Conservation (phyloP, 176 grass and related monocot species). For the Pontederia crassipes region DNA sequence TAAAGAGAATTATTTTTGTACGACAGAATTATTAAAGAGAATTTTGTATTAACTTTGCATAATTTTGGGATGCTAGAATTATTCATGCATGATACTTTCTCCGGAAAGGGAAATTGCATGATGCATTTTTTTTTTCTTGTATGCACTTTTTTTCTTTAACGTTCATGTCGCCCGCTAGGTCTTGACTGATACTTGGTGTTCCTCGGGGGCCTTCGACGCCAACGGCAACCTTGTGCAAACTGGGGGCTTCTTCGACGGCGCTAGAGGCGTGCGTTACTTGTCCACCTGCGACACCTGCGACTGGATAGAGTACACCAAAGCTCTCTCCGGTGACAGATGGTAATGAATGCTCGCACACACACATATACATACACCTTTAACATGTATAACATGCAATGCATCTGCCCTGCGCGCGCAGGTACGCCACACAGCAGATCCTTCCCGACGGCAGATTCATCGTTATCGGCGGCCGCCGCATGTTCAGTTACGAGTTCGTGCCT, state of each 20-base stretch:
- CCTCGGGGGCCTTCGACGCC: conserved; percentile 58
- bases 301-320: conserved; percentile 42
- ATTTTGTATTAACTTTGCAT: no score
- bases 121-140: no score
- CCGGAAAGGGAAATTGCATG: no score
- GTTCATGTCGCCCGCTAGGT: conserved; percentile 1
- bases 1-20: no score
- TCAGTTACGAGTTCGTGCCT: conserved; percentile 77
- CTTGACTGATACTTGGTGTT: conserved; percentile 78
- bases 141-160: no score
- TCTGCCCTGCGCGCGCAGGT: not conserved
- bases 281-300: conserved; percentile 23
- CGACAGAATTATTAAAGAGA: no score
- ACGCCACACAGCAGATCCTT: conserved; percentile 59
- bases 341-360: not conserved
- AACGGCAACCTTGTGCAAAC: conserved; percentile 80
- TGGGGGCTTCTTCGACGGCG: conserved; percentile 60
- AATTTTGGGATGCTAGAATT: no score
- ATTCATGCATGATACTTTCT: no score
- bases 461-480: conserved; percentile 54
- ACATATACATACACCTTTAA: not conserved
- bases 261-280: conserved; percentile 57
- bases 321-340: conserved; percentile 41
- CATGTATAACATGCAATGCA: not conserved
- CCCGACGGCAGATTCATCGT: conserved; percentile 59